Evolutionary conservation across 441 rosid genomes (phyloP).

Genomic region (Croton laevigatus): DNA sequence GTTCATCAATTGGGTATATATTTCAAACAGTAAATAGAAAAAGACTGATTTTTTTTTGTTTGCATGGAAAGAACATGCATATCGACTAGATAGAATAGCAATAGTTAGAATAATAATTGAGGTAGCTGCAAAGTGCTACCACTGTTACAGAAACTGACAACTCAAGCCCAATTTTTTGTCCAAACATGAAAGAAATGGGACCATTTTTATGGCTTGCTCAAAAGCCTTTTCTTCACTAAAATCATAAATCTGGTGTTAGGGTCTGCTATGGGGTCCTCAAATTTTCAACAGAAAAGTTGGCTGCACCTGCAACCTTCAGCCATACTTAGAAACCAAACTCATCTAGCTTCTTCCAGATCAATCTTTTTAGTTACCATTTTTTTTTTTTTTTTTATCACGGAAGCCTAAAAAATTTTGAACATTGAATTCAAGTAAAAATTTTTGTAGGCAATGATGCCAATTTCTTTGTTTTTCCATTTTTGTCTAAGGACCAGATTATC

Average conservation of each 20-base stretch:
- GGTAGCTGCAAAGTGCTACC: constrained; percentile 19
- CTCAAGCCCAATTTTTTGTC: constrained; percentile 20
- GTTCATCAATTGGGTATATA: neutral
- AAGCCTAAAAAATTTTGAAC: neutral
- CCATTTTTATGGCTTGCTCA: constrained; percentile 6
- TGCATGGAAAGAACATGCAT: constrained; percentile 22
- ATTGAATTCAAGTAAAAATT: neutral
- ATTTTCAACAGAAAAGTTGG: neutral
- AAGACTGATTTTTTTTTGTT: constrained; percentile 19
- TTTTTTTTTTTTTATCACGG: neutral
- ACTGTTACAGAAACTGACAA: constrained; percentile 26
- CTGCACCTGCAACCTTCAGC: too few species aligned
- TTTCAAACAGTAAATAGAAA: constrained; percentile 7
- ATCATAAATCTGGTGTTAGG: too few species aligned
- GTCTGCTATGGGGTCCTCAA: neutral
- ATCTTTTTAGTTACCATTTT: neutral
- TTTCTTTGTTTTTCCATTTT: too few species aligned
- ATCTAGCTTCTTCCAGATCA: neutral
- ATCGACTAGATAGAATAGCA: too few species aligned
- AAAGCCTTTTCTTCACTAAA: neutral
- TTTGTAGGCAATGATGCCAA: neutral
- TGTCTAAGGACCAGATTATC: too few species aligned
- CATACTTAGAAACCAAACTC: neutral
- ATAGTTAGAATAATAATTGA: neutral
- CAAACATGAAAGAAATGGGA: constrained; percentile 4